These are phyloP conservation scores for Cyclostephanos invisitatus DNA, from an alignment of 108 stramenopile species.

Conservation along the genomic window DNA sequence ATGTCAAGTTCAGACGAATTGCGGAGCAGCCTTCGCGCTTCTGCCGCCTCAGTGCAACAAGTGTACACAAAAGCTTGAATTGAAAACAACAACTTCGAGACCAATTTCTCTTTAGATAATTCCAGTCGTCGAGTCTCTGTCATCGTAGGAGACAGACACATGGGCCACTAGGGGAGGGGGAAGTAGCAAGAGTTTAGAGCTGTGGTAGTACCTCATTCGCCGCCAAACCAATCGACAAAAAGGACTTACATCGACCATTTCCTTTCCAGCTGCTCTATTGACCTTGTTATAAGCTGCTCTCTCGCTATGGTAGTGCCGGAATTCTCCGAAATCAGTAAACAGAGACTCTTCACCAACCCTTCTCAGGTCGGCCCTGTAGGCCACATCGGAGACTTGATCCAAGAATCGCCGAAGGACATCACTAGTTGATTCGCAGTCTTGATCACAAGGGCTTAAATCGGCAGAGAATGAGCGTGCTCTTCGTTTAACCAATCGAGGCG, in stretches of 20 bases:
- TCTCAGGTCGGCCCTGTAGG: constrained; percentile 73
- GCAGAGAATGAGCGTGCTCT: constrained; percentile 14
- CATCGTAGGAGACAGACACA: constrained; percentile 68
- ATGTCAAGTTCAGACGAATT: constrained; percentile 20
- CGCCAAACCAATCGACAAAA: constrained; percentile 5
- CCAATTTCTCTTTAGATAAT: constrained; percentile 77
- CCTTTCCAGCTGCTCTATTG: constrained; percentile 61
- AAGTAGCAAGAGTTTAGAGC: neutral
- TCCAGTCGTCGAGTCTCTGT: constrained; percentile 74
- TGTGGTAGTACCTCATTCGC: neutral
- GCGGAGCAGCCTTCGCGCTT: constrained; percentile 54
- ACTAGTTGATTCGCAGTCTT: constrained; percentile 30
- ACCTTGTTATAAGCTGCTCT: constrained; percentile 71
- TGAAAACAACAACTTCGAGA: constrained; percentile 74
- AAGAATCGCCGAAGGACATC: constrained; percentile 79
- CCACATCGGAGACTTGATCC: constrained; percentile 74
- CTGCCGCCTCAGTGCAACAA: constrained; percentile 71
- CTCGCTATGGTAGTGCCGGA: constrained; percentile 81
- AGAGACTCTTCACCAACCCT: constrained; percentile 74
- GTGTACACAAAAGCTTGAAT: constrained; percentile 83
- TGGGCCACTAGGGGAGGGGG: constrained; percentile 68
- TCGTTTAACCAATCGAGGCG: constrained; percentile 47
- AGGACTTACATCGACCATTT: constrained; percentile 65
- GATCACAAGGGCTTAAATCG: constrained; percentile 6
- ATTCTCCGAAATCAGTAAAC: constrained; percentile 74